phyloP scores from a whole-genome alignment of 2,329 filamentous ascomycete species.

The Exophiala mesophila region DNA sequence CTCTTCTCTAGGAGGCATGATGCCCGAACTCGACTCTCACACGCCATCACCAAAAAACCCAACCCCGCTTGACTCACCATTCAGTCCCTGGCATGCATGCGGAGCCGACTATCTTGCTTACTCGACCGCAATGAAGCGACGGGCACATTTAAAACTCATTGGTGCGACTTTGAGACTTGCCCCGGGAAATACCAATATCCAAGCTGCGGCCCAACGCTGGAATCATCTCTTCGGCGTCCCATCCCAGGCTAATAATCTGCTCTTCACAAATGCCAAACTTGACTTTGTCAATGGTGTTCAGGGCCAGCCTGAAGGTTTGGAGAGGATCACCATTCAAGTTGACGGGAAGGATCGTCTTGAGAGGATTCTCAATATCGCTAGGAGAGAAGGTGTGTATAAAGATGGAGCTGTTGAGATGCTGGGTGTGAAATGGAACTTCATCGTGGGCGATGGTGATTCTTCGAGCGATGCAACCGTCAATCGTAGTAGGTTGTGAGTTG shows the following conservation, averaged over 20 bases:
- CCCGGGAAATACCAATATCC: slow-evolving; percentile 34
- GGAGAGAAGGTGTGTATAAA: slow-evolving; percentile 29
- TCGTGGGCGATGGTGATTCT: slow-evolving; percentile 9
- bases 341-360: slow-evolving; percentile 31
- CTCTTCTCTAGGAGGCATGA: slow-evolving; percentile 35
- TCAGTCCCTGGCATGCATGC: slow-evolving; percentile 44
- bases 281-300: slow-evolving; percentile 34
- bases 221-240: slow-evolving; percentile 35
- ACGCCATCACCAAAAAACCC: slow-evolving; percentile 31
- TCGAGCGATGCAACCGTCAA: too few species aligned
- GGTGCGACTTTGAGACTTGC: slow-evolving; percentile 35
- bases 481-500: too few species aligned
- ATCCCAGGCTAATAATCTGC: slow-evolving; percentile 21
- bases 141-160: slow-evolving; percentile 34
- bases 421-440: slow-evolving; percentile 36
- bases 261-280: slow-evolving; percentile 33
- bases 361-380: slow-evolving; percentile 32
- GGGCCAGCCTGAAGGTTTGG: slow-evolving; percentile 34
- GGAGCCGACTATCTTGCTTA: slow-evolving; percentile 35
- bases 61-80: slow-evolving; percentile 34
- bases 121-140: slow-evolving; percentile 34
- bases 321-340: slow-evolving; percentile 38
- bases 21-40: slow-evolving; percentile 43
- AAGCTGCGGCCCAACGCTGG: slow-evolving; percentile 38
- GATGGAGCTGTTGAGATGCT: slow-evolving; percentile 36